Conservation (phyloP, 352 stramenopile genomes). For the Hyaloperonospora arabidopsidis region DNA sequence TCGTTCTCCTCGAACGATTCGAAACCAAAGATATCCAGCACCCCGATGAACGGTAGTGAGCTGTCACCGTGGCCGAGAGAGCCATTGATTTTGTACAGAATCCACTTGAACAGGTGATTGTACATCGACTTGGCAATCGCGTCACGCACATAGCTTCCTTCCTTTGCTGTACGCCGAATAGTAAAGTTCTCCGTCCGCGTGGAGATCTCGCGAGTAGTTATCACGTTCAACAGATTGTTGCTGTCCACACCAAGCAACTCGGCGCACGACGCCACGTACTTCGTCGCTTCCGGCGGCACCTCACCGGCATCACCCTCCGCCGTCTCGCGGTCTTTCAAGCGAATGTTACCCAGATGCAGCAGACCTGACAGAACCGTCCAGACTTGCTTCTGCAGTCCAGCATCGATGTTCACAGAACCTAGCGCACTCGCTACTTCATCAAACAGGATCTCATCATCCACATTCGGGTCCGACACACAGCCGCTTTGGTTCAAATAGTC, state of each 20-base stretch:
- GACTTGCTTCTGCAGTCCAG: constrained; percentile 58
- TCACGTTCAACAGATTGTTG: constrained; percentile 51
- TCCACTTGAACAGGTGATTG: constrained; percentile 84
- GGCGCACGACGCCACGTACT: constrained; percentile 46
- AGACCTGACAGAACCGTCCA: constrained; percentile 72
- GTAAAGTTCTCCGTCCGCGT: constrained; percentile 75
- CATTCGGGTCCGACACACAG: constrained; percentile 71
- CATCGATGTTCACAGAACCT: constrained; percentile 66
- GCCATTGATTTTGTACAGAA: constrained; percentile 75
- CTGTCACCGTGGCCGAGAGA: constrained; percentile 71
- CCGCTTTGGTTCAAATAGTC: constrained; percentile 85
- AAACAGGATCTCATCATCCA: constrained; percentile 84
- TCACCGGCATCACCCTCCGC: constrained; percentile 72
- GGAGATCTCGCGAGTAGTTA: constrained; percentile 75
- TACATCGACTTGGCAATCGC: constrained; percentile 93
- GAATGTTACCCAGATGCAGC: constrained; percentile 78
- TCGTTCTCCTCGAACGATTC: constrained; percentile 93
- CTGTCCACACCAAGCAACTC: constrained; percentile 73
- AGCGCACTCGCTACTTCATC: constrained; percentile 77
- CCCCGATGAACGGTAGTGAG: constrained; percentile 83
- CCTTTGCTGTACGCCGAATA: constrained; percentile 68
- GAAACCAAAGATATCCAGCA: constrained; percentile 97
- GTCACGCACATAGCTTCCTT: constrained; percentile 81
- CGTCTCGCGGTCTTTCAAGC: constrained; percentile 67
- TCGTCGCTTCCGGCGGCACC: constrained; percentile 42